Evolutionary conservation across 805 yeast species (phyloP), one percentile per base, ranked within the genome.

Genomic region (Candida khao-thaluensis): DNA sequence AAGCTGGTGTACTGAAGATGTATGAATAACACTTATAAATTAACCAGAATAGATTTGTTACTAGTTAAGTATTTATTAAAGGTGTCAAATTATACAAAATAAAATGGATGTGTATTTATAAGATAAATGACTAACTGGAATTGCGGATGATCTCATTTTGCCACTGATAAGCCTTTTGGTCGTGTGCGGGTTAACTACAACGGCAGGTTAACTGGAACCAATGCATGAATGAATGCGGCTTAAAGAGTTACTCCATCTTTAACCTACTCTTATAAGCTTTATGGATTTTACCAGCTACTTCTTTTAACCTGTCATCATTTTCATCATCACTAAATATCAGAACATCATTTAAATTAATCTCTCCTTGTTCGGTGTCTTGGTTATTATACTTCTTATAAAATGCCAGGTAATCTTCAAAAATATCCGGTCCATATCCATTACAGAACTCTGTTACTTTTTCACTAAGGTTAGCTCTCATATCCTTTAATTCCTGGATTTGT

Each of bases 381-480:
- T 40, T 40, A 33, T 54, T 53, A 47, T 56, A 63, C 40, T 53
- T 50, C n/a, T 50, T 41, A 40, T 64, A 63, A 33, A 66, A 57
- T 34, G 51, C 45, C 29, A 55, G 56, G 42, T 56, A 68, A 44
- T 67, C 73, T 10, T 62, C 64, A 41, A 66, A 68, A 43, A 67
- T 51, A 29, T 48, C 52, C 2, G 71, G 71, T 6, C 72, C 72
- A 40, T 59, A 64, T 34, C 49, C 54, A 34, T 62, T 51, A 45
- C 71, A 66, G 30, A 66, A 64, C 3, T 54, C 62, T 23, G 56
- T 51, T 18, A 68, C 69, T 40, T 54, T 47, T 14, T 35, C 40
- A 4, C 64, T 48, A 37, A 68, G 55, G 21, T 47, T 49, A 9
- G 41, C 33, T 17, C 73, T 45, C 20, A 50, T 54, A 26, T 49